Percentiles rank a stretch among this genome's conserved stretches.
Evolutionary conservation across 2,329 filamentous ascomycete genomes (phyloP).

Genomic region (Coniella lustricola): DNA sequence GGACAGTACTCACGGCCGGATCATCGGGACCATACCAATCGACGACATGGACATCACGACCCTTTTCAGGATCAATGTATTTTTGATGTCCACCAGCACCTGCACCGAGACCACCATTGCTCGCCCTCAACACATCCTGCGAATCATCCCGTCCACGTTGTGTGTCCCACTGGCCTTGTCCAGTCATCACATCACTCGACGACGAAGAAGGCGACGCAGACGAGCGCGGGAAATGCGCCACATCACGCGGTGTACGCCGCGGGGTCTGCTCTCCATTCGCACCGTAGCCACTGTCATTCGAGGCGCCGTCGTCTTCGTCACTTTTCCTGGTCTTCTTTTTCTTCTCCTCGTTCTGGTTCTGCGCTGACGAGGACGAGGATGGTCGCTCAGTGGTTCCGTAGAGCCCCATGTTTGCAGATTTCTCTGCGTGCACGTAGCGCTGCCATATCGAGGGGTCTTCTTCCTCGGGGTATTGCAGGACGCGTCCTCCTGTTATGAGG

Average conservation of each 20-base stretch:
- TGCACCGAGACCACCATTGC: background rate
- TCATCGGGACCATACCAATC: conserved; percentile 44
- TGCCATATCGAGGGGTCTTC: conserved; percentile 39
- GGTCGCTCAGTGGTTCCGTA: conserved; percentile 29
- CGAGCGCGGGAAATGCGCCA: too few relatives aligned
- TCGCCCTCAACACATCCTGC: background rate
- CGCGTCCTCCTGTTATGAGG: conserved; percentile 29
- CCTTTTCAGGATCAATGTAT: conserved; percentile 43
- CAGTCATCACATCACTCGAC: too few relatives aligned
- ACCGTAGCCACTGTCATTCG: background rate
- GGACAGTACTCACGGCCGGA: conserved; percentile 26
- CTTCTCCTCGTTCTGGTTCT: background rate
- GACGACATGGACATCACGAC: conserved; percentile 40
- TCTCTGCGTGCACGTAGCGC: conserved; percentile 40
- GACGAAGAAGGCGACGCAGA: too few relatives aligned
- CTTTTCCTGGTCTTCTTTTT: background rate
- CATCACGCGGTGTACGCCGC: too few relatives aligned
- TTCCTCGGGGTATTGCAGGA: conserved; percentile 39
- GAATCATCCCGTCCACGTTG: background rate
- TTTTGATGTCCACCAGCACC: background rate
- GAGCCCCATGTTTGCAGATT: conserved; percentile 39
- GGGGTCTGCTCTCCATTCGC: too few relatives aligned
- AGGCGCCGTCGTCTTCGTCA: background rate
- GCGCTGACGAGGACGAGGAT: background rate
- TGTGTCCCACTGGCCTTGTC: too few relatives aligned